These are phyloP conservation scores for Rutstroemia sp. DNA, from an alignment of 2,329 filamentous ascomycete species.

Conservation along the genomic window DNA sequence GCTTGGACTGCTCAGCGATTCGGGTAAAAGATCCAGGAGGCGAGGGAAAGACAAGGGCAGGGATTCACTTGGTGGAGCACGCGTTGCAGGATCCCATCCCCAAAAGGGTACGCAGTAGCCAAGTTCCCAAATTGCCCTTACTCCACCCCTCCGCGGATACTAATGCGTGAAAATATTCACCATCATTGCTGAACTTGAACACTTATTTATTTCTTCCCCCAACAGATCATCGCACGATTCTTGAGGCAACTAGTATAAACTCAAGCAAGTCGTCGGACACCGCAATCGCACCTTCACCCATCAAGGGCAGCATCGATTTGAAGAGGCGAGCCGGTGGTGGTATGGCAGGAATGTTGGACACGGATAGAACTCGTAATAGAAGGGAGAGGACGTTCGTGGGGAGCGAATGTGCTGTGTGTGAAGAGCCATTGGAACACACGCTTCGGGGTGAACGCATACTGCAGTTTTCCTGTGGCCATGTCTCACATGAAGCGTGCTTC, in stretches of 20 bases:
- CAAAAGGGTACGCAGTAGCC: constrained; percentile 24
- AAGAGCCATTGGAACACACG: constrained; percentile 93
- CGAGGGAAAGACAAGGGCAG: constrained; percentile 23
- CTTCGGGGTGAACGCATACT: constrained; percentile 88
- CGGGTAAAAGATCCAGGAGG: constrained; percentile 25
- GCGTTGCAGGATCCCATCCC: constrained; percentile 25
- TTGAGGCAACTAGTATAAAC: constrained; percentile 7
- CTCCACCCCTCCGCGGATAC: constrained; percentile 14
- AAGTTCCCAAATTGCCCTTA: constrained; percentile 16
- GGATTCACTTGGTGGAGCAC: constrained; percentile 22
- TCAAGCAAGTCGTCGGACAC: constrained; percentile 7
- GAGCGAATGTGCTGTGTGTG: constrained; percentile 89
- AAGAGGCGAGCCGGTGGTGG: constrained; percentile 25
- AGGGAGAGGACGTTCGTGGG: constrained; percentile 93
- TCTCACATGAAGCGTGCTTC: constrained; percentile 96
- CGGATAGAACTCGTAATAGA: constrained; percentile 71
- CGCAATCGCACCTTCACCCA: constrained; percentile 10
- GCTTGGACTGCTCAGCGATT: constrained; percentile 26
- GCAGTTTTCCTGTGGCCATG: constrained; percentile 94
- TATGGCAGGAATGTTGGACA: constrained; percentile 61
- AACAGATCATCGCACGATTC: constrained; percentile 9
- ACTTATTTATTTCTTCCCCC: background rate
- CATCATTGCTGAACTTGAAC: constrained; percentile 10
- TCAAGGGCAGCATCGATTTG: constrained; percentile 18
- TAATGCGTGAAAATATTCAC: constrained; percentile 4